Base-by-base conservation (phyloP, 352 stramenopile genomes). In the Phytophthora ramorum region DNA sequence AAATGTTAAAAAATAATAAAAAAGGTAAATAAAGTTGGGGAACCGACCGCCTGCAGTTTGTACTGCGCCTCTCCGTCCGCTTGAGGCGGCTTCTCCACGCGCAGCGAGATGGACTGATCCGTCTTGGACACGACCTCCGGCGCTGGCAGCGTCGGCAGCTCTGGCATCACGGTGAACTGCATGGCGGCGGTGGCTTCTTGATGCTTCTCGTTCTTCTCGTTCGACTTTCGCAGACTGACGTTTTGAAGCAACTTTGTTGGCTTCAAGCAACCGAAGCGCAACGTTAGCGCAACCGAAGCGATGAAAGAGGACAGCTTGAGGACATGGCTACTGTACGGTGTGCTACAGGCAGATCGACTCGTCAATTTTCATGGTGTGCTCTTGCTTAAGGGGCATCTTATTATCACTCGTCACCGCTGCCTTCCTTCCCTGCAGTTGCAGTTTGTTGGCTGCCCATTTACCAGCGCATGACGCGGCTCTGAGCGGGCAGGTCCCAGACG, bases 71-170 rank as follows among this genome's bases (percentile, higher is more conserved):
- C 75, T 26, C 70, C 66, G 34, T 90, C 63, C 22, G 50, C 55
- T 19, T 66, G 47, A 37, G 61, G 38, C 6, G 65, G 64, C 45
- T 62, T 49, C 58, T 88, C 72, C 56, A 85, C 58, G 26, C 79
- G 79, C 63, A 94, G 59, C 47, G 83, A 89, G 40, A 94, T 69
- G 13, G 81, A 92, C 66, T 89, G 86, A 54, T 86, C 79, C 26
- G 83, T 94, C 75, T 94, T 94, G 61, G 80, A 54, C 45, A 92
- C 80, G 40, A 82, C 76, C 56, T 94, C 85, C 8, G 85, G 85
- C 57, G 73, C 55, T 14, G 67, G 54, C 20, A 85, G 78, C 69
- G 78, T 71, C 19, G 85, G 73, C 38, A 94, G 71, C 66, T 92
- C 85, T 1, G 81, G 79, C 58, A 91, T 75, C 9, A 86, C 41